Base-by-base conservation (phyloP, 2,329 filamentous ascomycete genomes). In the Ceratocystis cacaofunesta region DNA sequence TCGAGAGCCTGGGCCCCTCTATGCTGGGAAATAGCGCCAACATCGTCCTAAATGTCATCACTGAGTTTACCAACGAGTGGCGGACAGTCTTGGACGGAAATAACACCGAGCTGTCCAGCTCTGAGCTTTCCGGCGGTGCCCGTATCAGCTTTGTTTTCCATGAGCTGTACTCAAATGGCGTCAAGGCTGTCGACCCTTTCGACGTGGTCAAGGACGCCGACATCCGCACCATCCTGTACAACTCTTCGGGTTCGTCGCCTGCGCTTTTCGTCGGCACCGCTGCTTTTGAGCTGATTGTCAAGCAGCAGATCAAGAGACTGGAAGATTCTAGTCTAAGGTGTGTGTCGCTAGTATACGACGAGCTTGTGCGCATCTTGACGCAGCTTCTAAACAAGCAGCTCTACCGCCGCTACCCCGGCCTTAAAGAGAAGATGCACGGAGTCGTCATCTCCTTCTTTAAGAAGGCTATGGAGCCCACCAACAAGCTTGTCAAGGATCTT, bases 61-160 rank as follows among this genome's bases (percentile, higher is more conserved):
- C 92, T 50, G 94, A 99, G 76, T 99, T 99, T 75, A 92, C 90
- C 70, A 96, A 95, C 73, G 94, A 99, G 75, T 99, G 95, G 84
- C 85, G 92, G 71, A 96, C 92, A 25, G 90, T 99, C 25, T 78
- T 99, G 68, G 95, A 99, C 70, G 94, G 94, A 71, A 96, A 96
- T 78, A 97, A 95, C 77, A 90, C 90, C 69, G 94, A 99, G 75
- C 81, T 99, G 3, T 97, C 94, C 28, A 96, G 90, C 76, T 84
- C 89, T 1, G 94, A 99, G 75, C 82, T 99, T 68, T 97, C 94
- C 5, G 94, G 94, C 69, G 94, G 94, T 79, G 94, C 94, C 64
- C 88, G 94, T 84, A 99, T 99, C 75, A 96, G 91, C 74, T 99
- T 99, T 73, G 94, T 99, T 58, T 99, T 97, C 83, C 94, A 99